A percentile compares a stretch with the other conserved stretches of the same genome.
Evolutionary conservation across 2,329 filamentous ascomycete species (phyloP).

Genomic region (Trichoderma cornu-damae): DNA sequence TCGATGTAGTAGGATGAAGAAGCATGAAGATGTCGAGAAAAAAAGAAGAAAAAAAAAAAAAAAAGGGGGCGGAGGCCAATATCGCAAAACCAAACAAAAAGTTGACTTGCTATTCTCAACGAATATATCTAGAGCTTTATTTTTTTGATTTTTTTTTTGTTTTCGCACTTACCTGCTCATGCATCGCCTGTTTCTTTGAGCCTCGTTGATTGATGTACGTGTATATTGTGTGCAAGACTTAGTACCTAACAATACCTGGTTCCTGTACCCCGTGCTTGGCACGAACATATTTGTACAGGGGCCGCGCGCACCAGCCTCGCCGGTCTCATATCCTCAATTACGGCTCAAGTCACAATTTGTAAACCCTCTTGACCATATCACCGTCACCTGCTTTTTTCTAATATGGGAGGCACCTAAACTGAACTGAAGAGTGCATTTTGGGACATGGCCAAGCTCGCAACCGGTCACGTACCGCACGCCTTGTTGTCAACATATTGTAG

Average conservation of each 20-base stretch:
- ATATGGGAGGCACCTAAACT: too few species aligned
- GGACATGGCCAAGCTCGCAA: background rate
- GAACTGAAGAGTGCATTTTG: too few species aligned
- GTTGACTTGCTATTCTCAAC: slow-evolving; percentile 24
- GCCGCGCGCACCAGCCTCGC: too few species aligned
- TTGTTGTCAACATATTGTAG: background rate
- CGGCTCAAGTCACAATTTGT: too few species aligned
- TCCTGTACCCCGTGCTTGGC: too few species aligned
- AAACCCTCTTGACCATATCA: too few species aligned
- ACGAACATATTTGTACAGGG: too few species aligned
- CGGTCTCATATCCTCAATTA: background rate
- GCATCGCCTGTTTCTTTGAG: background rate
- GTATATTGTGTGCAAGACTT: background rate
- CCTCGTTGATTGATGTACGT: background rate
- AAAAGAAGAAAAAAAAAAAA: slow-evolving; percentile 21
- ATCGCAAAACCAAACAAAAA: slow-evolving; percentile 22
- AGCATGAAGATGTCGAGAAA: slow-evolving; percentile 14
- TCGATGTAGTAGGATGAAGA: slow-evolving; percentile 4
- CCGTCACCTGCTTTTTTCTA: background rate
- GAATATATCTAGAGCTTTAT: slow-evolving; percentile 17
- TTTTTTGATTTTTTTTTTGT: too few species aligned
- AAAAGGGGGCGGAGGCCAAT: slow-evolving; percentile 7
- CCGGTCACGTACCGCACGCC: background rate
- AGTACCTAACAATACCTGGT: too few species aligned
- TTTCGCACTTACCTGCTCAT: background rate